Percentiles rank a stretch among this genome's conserved stretches.
These are phyloP conservation scores for Trametes cinnabarina DNA, from an alignment of 768 basidiomycete species.

Conservation along the genomic window DNA sequence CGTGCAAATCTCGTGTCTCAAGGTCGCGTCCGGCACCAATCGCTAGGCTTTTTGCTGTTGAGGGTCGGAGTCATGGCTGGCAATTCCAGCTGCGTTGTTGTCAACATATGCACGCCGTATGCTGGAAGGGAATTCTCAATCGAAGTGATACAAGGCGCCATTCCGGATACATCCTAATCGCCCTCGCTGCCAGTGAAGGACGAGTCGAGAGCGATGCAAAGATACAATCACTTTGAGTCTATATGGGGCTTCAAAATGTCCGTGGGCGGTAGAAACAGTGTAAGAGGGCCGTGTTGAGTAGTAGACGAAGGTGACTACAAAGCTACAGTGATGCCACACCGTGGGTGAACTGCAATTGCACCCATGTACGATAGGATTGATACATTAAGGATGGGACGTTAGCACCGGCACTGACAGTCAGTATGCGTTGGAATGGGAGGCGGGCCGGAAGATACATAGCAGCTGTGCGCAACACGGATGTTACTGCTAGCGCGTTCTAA, in stretches of 20 bases:
- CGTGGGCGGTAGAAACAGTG: not conserved
- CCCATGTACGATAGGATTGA: not conserved
- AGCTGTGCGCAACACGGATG: not conserved
- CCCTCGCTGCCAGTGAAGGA: too few relatives aligned
- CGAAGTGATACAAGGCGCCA: too few relatives aligned
- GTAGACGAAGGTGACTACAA: not conserved
- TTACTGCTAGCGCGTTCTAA: not conserved
- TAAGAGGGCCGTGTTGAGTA: not conserved
- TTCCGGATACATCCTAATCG: too few relatives aligned
- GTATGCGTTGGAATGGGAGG: not conserved
- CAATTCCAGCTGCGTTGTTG: too few relatives aligned
- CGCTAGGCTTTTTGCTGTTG: too few relatives aligned
- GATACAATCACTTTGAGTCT: slow-evolving; percentile 12
- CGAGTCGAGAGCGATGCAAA: not conserved
- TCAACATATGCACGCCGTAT: too few relatives aligned
- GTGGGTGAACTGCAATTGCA: slow-evolving; percentile 2
- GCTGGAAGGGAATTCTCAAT: too few relatives aligned
- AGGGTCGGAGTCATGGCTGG: too few relatives aligned
- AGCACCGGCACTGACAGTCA: not conserved
- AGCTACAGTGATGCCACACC: slow-evolving; percentile 16
- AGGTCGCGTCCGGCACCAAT: too few relatives aligned
- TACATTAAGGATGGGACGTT: not conserved
- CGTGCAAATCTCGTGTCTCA: too few relatives aligned
- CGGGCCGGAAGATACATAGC: not conserved
- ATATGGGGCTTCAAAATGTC: slow-evolving; percentile 7